Base-by-base conservation (phyloP, 1,139 yeast genomes). In the Pichia sp. region DNA sequence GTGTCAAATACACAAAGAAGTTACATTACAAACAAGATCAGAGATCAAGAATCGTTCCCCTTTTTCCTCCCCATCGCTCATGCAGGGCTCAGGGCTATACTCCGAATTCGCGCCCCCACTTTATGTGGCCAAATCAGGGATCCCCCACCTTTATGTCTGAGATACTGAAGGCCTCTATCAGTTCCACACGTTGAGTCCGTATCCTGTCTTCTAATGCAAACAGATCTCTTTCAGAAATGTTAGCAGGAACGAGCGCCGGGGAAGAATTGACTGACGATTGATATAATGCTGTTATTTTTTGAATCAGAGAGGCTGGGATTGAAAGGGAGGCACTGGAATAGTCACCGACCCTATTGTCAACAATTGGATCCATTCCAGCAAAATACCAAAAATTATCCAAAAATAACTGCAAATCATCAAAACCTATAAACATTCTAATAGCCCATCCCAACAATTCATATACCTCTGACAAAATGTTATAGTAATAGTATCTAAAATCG, bases 351-450 rank as follows among this genome's bases (percentile, higher is more conserved):
- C 14, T n/a, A 7, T 9, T 5, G 14, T 10, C 12, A 4, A 38
- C 19, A 10, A 27, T 6, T 4, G 40, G 38, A 22, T 44, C 47
- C 33, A 44, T 24, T 10, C 41, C 37, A 3, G 47, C 44, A 44
- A 40, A 44, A 14, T 28, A 4, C 31, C 30, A 36, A 21, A 46
- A 39, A 22, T 42, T 39, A 4, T 22, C 18, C 5, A 37, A 6
- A 31, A 44, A 38, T 10, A 14, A 4, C 3, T 2, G 32, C 27
- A 30, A 17, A 18, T 46, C 52, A n/a, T 22, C 40, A 28, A 44
- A 50, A 4, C 53, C 53, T 7, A 34, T 3, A 15, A 50, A 40
- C 35, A 30, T 40, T 6, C 11, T 15, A 11, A 33, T 15, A n/a
- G 27, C 7, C 47, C 44, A 41, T 1, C 38, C 42, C 8, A 46